Evolutionary conservation across 768 basidiomycete species (phyloP).

Genomic region (Lactifluus volemus): DNA sequence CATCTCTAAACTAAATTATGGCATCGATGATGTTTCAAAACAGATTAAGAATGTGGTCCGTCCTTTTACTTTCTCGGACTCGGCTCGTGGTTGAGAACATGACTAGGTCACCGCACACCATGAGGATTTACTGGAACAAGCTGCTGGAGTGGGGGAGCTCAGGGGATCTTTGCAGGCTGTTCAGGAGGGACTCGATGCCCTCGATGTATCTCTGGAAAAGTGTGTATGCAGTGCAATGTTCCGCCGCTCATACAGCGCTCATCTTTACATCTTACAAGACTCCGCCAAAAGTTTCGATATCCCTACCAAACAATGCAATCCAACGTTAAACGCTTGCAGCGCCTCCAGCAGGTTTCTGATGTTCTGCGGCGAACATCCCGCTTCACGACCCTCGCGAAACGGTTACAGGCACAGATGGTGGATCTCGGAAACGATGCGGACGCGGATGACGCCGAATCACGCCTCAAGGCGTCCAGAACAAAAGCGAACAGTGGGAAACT

Average conservation of each 20-base stretch:
- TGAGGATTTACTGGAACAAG: conserved; percentile 71
- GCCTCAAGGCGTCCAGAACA: conserved; percentile 10
- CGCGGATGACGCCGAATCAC: conserved; percentile 2
- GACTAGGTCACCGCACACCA: conserved; percentile 74
- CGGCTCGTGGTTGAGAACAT: neutral
- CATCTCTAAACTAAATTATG: conserved; percentile 77
- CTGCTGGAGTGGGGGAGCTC: conserved; percentile 64
- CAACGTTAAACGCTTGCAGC: conserved; percentile 64
- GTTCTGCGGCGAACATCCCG: conserved; percentile 76
- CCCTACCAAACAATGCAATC: conserved; percentile 72
- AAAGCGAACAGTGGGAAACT: conserved; percentile 11
- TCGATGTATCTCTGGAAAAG: conserved; percentile 74
- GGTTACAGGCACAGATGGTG: conserved; percentile 79
- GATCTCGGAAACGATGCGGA: conserved; percentile 37
- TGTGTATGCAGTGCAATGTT: conserved; percentile 27
- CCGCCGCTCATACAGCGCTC: neutral
- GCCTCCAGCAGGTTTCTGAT: conserved; percentile 77
- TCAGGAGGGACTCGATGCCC: conserved; percentile 58
- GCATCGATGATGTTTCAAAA: conserved; percentile 86
- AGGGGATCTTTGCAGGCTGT: conserved; percentile 62
- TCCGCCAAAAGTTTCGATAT: conserved; percentile 76
- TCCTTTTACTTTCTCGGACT: neutral
- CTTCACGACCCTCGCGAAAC: conserved; percentile 73
- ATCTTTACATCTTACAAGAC: conserved; percentile 33
- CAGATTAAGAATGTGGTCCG: conserved; percentile 81